A percentile compares a stretch with the other conserved stretches of the same genome.
These are phyloP conservation scores for Nitzschia palea DNA, from an alignment of 108 stramenopile species.

Conservation along the genomic window DNA sequence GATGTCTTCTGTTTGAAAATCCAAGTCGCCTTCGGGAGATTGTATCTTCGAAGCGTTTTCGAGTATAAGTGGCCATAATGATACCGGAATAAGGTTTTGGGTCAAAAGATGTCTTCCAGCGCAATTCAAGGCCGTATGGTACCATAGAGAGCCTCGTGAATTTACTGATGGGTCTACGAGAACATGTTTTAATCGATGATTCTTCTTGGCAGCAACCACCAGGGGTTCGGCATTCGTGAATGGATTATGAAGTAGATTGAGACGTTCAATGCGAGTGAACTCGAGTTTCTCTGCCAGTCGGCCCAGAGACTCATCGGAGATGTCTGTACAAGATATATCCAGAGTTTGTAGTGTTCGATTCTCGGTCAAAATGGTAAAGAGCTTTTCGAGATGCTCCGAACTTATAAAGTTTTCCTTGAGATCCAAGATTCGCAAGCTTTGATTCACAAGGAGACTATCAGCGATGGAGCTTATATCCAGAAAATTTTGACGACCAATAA, in stretches of 20 bases:
- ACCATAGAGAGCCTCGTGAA: neutral
- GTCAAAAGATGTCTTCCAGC: neutral
- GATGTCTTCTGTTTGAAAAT: neutral
- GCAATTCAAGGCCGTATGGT: neutral
- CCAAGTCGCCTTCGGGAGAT: neutral
- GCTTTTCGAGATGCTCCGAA: neutral
- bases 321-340: neutral
- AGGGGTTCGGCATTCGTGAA: neutral
- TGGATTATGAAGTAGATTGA: neutral
- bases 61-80: neutral
- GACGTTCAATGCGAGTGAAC: neutral
- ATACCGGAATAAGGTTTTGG: neutral
- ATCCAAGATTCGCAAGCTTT: neutral
- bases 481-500: neutral
- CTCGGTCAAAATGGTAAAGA: neutral
- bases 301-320: neutral
- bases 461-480: neutral
- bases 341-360: neutral
- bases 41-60: neutral
- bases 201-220: neutral
- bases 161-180: neutral
- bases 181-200: neutral
- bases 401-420: conserved; percentile 1
- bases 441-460: neutral
- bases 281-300: neutral